phyloP scores from a whole-genome alignment of 345 rosid genomes.

The Combretum micranthum region DNA sequence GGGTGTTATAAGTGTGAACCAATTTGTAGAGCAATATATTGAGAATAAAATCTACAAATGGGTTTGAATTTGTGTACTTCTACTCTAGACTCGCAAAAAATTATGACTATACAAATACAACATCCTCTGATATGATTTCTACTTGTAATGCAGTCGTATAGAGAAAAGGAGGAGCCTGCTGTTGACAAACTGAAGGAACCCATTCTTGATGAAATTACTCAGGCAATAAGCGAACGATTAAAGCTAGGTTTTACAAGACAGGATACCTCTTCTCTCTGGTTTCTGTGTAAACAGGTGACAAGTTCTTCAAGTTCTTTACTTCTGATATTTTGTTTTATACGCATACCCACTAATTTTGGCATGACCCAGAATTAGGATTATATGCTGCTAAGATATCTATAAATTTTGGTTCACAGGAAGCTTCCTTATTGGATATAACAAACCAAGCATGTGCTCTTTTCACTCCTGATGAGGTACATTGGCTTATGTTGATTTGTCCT shows the following conservation, averaged over 20 bases:
- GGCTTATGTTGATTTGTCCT: background rate
- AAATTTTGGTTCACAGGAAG: slow-evolving; percentile 55
- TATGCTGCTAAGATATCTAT: background rate
- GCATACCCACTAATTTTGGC: background rate
- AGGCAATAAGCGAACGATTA: slow-evolving; percentile 50
- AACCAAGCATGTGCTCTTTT: slow-evolving; percentile 89
- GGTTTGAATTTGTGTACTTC: too few relatives aligned
- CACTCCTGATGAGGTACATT: slow-evolving; percentile 61
- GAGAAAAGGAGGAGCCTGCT: slow-evolving; percentile 58
- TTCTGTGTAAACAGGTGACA: slow-evolving; percentile 83
- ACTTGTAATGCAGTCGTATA: slow-evolving; percentile 36
- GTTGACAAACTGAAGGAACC: slow-evolving; percentile 81
- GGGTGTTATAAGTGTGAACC: too few relatives aligned
- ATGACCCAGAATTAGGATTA: background rate
- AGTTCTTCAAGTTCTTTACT: slow-evolving; percentile 1
- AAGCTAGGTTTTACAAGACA: slow-evolving; percentile 61
- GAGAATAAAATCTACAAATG: too few relatives aligned
- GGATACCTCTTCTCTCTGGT: slow-evolving; percentile 83
- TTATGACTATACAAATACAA: too few relatives aligned
- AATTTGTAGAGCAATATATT: too few relatives aligned
- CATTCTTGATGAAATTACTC: slow-evolving; percentile 59
- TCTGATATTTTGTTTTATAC: background rate
- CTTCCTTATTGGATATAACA: slow-evolving; percentile 72
- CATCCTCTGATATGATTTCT: background rate
- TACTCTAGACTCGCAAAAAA: too few relatives aligned